Conservation (phyloP, 176 grass and related monocot genomes). For the Paspalum vaginatum region DNA sequence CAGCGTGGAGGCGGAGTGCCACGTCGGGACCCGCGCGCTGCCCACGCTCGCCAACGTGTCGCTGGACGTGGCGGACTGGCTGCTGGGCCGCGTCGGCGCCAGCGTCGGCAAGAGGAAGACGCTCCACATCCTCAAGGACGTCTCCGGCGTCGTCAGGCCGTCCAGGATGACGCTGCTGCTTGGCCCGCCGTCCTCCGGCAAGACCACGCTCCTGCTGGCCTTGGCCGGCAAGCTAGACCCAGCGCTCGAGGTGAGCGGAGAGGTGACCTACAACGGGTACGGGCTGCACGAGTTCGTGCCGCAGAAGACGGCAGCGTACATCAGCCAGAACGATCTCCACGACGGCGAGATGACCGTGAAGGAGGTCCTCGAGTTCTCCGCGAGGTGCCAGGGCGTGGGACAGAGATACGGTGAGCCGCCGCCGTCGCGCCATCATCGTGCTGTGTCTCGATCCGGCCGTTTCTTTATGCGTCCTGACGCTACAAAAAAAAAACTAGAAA, state of each 20-base stretch:
- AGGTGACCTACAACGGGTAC: slow-evolving; percentile 75
- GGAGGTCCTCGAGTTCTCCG: slow-evolving; percentile 85
- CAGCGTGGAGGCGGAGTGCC: slow-evolving; percentile 71
- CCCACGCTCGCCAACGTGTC: slow-evolving; percentile 72
- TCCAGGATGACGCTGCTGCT: slow-evolving; percentile 83
- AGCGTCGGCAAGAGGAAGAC: slow-evolving; percentile 57
- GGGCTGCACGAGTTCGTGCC: slow-evolving; percentile 77
- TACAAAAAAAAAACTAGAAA: too few species aligned
- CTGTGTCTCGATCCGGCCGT: too few species aligned
- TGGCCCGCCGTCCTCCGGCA: slow-evolving; percentile 81
- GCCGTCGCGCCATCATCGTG: too few species aligned
- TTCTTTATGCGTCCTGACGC: too few species aligned
- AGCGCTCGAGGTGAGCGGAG: slow-evolving; percentile 53
- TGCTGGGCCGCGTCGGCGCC: slow-evolving; percentile 49
- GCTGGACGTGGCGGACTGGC: slow-evolving; percentile 55
- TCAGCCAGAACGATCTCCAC: slow-evolving; percentile 85
- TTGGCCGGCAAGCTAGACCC: slow-evolving; percentile 83
- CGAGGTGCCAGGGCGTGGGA: slow-evolving; percentile 76
- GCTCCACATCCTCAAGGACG: slow-evolving; percentile 68
- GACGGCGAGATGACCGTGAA: slow-evolving; percentile 86
- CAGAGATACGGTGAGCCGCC: slow-evolving; percentile 61
- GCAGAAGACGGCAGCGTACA: slow-evolving; percentile 82
- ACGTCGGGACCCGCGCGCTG: slow-evolving; percentile 66
- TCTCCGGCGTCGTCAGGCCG: slow-evolving; percentile 65
- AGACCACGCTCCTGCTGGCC: slow-evolving; percentile 75